phyloP scores from a whole-genome alignment of 2,329 filamentous ascomycete species.

The Bipolaris zeicola region DNA sequence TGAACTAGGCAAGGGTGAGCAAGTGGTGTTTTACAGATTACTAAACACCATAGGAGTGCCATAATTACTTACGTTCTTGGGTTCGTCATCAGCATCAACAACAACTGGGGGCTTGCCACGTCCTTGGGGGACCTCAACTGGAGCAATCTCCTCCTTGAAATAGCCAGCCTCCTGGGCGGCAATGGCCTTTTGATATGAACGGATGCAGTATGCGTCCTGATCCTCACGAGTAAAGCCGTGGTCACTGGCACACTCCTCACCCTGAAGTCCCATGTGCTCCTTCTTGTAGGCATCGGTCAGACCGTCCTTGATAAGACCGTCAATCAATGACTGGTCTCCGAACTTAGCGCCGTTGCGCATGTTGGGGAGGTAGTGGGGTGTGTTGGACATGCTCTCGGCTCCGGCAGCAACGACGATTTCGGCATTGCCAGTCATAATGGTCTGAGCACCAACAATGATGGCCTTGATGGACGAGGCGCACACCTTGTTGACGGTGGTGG shows the following conservation, averaged over 20 bases:
- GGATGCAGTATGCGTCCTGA: constrained; percentile 96
- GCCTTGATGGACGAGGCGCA: constrained; percentile 96
- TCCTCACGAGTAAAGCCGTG: constrained; percentile 80
- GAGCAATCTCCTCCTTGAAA: constrained; percentile 86
- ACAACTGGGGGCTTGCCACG: constrained; percentile 85
- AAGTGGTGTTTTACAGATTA: constrained; percentile 11
- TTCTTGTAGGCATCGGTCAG: constrained; percentile 93
- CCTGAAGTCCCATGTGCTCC: constrained; percentile 94
- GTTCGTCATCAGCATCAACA: constrained; percentile 89
- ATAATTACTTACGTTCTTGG: constrained; percentile 74
- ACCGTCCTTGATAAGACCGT: constrained; percentile 92
- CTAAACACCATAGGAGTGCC: constrained; percentile 5
- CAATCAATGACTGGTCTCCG: constrained; percentile 85
- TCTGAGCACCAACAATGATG: constrained; percentile 91
- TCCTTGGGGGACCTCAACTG: constrained; percentile 83
- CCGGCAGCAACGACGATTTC: constrained; percentile 92
- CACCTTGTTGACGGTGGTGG: constrained; percentile 98
- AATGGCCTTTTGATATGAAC: constrained; percentile 92
- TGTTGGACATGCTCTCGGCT: constrained; percentile 98
- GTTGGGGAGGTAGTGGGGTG: constrained; percentile 90
- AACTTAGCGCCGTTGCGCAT: constrained; percentile 91
- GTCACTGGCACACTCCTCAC: constrained; percentile 87
- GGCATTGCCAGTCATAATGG: constrained; percentile 95
- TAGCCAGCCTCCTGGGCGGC: constrained; percentile 79
- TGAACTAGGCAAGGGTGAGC: constrained; percentile 50